Percentiles rank a stretch among this genome's conserved stretches.
Evolutionary conservation across 108 stramenopile genomes (phyloP).

Genomic region (Cyclotella sp.): DNA sequence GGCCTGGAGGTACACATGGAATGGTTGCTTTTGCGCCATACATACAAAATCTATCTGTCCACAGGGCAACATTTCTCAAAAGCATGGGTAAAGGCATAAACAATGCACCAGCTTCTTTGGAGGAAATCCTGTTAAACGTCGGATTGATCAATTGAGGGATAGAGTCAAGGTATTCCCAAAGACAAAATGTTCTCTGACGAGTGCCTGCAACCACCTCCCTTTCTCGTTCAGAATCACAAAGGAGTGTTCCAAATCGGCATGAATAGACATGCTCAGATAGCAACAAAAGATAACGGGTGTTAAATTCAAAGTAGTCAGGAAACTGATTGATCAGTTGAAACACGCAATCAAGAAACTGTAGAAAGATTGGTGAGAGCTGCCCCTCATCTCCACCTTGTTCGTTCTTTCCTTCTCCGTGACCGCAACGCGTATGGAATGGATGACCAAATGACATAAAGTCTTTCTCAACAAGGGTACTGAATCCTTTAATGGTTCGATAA

Average conservation of each 20-base stretch:
- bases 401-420: conserved; percentile 91
- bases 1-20: conserved; percentile 50
- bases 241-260: conserved; percentile 93
- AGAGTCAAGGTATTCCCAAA: conserved; percentile 88
- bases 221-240: conserved; percentile 92
- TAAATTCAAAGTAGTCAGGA: conserved; percentile 92
- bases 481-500: conserved; percentile 95
- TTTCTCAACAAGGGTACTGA: conserved; percentile 94
- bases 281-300: conserved; percentile 70
- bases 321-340: conserved; percentile 92
- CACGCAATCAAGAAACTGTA: conserved; percentile 98
- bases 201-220: conserved; percentile 81
- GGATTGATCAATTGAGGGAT: conserved; percentile 53
- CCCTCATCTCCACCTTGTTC: conserved; percentile 74
- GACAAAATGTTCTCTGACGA: conserved; percentile 80
- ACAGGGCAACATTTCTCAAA: conserved; percentile 79
- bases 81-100: conserved; percentile 83
- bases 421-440: conserved; percentile 93
- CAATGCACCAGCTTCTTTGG: conserved; percentile 57
- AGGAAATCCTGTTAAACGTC: conserved; percentile 36
- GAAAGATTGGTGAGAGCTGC: conserved; percentile 95
- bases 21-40: conserved; percentile 71
- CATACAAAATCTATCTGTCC: conserved; percentile 77
- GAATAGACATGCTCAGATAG: conserved; percentile 89
- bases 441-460: conserved; percentile 99